phyloP scores from a whole-genome alignment of 768 basidiomycete species.

The Butyriboletus loyo region DNA sequence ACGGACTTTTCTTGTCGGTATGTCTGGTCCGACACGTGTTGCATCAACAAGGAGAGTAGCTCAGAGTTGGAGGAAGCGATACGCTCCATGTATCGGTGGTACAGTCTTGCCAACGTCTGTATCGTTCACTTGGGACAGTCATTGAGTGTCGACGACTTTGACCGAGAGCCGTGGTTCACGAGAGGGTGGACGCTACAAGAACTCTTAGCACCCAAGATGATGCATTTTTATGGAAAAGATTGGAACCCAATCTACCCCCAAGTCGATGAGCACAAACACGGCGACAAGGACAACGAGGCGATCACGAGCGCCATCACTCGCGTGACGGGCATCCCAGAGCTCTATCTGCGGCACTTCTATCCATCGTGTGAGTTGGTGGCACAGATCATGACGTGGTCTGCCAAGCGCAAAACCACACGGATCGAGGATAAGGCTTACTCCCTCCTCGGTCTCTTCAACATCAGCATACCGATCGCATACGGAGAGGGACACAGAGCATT shows the following conservation, averaged over 20 bases:
- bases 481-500: slow-evolving; percentile 9
- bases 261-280: not conserved
- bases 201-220: slow-evolving; percentile 6
- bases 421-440: slow-evolving; percentile 7
- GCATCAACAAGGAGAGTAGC: slow-evolving; percentile 12
- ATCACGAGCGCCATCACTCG: slow-evolving; percentile 1
- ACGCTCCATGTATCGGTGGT: slow-evolving; percentile 16
- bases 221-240: slow-evolving; percentile 12
- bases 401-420: slow-evolving; percentile 8
- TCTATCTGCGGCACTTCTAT: not conserved
- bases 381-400: slow-evolving; percentile 10
- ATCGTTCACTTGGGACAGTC: slow-evolving; percentile 16
- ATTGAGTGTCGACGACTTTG: slow-evolving; percentile 12
- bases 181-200: slow-evolving; percentile 16
- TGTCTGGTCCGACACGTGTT: slow-evolving; percentile 14
- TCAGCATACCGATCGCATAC: slow-evolving; percentile 11
- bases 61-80: slow-evolving; percentile 10
- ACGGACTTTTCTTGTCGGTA: slow-evolving; percentile 6
- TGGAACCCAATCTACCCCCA: slow-evolving; percentile 9
- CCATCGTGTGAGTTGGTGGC: slow-evolving; percentile 6
- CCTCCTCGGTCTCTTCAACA: slow-evolving; percentile 10
- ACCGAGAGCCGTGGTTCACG: slow-evolving; percentile 11
- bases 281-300: slow-evolving; percentile 4
- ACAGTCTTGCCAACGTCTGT: slow-evolving; percentile 14
- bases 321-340: slow-evolving; percentile 2